Conservation (phyloP, 495 filamentous ascomycete genomes). For the Aspergillus sparsus region DNA sequence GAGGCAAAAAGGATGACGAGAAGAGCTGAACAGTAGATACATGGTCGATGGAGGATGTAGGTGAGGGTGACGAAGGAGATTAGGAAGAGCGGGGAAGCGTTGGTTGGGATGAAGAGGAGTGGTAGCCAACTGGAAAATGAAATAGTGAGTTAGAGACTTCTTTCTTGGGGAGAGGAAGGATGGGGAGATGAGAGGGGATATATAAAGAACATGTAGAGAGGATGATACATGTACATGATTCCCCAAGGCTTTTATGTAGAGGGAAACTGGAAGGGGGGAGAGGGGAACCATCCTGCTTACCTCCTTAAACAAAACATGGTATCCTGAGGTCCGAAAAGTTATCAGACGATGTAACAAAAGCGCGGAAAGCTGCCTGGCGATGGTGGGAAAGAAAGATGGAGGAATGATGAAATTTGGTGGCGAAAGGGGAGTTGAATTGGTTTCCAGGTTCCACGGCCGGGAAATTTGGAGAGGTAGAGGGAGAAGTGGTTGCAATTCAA, state of each 20-base stretch:
- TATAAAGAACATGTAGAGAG: conserved; percentile 29
- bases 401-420: conserved; percentile 10
- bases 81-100: conserved; percentile 82
- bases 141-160: conserved; percentile 26
- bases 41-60: conserved; percentile 86
- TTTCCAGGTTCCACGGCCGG: conserved; percentile 2
- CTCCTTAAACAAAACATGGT: conserved; percentile 84
- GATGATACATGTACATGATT: conserved; percentile 45
- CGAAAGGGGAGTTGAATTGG: conserved; percentile 7
- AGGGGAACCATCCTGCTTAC: conserved; percentile 40
- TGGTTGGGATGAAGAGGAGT: conserved; percentile 58
- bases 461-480: background rate
- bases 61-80: conserved; percentile 87
- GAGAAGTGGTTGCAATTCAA: background rate
- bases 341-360: conserved; percentile 7
- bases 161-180: background rate
- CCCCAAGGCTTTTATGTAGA: background rate
- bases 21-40: conserved; percentile 87
- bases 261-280: background rate
- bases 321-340: conserved; percentile 12
- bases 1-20: conserved; percentile 86
- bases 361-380: conserved; percentile 11
- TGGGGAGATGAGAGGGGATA: background rate
- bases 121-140: conserved; percentile 49
- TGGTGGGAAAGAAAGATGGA: background rate